Base-by-base conservation (phyloP, 805 yeast genomes). In the Tetrapisispora namnaoensis region DNA sequence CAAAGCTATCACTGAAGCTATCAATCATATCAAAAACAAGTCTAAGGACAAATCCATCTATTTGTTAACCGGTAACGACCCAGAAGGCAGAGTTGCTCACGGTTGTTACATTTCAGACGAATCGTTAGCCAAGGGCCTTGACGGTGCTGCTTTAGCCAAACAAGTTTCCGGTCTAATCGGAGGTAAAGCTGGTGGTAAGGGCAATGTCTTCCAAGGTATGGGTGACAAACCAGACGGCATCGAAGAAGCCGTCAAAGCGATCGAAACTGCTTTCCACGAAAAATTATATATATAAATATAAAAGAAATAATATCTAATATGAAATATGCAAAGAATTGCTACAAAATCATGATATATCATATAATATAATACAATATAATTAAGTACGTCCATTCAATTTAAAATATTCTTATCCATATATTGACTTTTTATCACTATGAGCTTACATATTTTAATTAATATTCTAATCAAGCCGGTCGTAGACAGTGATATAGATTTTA, bases 111-210 rank as follows among this genome's bases (percentile, higher is more conserved):
- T 93, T 45, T 79, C 91, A 1, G 81, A 85, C 53, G 80, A 69
- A 39, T 86, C 89, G 37, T 70, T 83, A 55, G 73, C 73, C 42
- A 76, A 80, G 63, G 89, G 89, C 56, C 74, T 88, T 20, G 76
- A 83, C 54, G 90, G 95, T 47, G 76, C 82, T 50, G 89, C 79
- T 28, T 75, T 89, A 56, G 95, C 95, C 32, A 69, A 75, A 47
- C 70, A 76, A 49, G 98, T 86, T 41, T 73, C 90, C 42, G 69
- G 72, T 36, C 72, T 75, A 59, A 80, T 93, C 58, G 99, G 99
- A 55, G 99, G 99, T 69, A 88, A 85, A 68, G 95, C 96, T 50
- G 99, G 99, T 71, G 99, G 99, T 68, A 93, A 88, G 71, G 98
- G 96, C 54, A 86, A 88, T 56, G 82, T 90, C 48, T 87, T 88